Conservation (phyloP, 1,284 basidiomycete genomes). For the Vanrija humicola region DNA sequence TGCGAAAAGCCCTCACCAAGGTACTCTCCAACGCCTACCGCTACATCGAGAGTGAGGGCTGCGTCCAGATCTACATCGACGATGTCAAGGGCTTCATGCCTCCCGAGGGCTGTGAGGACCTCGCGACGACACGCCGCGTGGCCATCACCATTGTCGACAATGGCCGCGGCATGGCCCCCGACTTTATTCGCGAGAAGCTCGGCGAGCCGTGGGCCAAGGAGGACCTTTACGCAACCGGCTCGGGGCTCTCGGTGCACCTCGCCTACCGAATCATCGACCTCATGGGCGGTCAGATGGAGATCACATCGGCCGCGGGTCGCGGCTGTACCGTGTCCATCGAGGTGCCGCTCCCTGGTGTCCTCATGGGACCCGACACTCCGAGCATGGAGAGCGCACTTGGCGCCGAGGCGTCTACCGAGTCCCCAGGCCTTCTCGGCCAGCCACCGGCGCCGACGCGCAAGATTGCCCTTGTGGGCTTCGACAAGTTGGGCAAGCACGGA, state of each 20-base stretch:
- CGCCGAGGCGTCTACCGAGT: neutral
- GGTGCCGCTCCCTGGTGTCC: constrained; percentile 28
- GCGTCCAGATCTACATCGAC: constrained; percentile 41
- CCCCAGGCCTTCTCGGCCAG: neutral
- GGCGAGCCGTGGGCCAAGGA: constrained; percentile 41
- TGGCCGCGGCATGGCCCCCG: constrained; percentile 38
- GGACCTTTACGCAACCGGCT: constrained; percentile 41
- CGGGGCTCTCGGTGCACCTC: constrained; percentile 41
- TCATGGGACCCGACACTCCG: neutral
- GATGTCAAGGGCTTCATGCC: constrained; percentile 33
- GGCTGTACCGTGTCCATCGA: constrained; percentile 42
- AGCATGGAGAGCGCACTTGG: too few species aligned
- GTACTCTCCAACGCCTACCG: constrained; percentile 45
- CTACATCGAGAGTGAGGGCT: constrained; percentile 41
- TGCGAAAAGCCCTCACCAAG: constrained; percentile 36
- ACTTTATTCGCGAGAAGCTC: constrained; percentile 34
- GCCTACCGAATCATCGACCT: constrained; percentile 45
- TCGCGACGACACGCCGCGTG: constrained; percentile 26
- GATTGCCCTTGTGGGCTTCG: constrained; percentile 34
- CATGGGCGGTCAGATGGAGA: constrained; percentile 44
- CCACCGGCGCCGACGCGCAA: constrained; percentile 13
- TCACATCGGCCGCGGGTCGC: constrained; percentile 36
- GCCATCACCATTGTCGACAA: constrained; percentile 38
- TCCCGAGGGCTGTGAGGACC: constrained; percentile 38
- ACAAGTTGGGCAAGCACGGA: constrained; percentile 3